Percentiles rank a stretch among this genome's conserved stretches.
Evolutionary conservation across 768 basidiomycete genomes (phyloP).

Genomic region (Hirschioporus abietinus): DNA sequence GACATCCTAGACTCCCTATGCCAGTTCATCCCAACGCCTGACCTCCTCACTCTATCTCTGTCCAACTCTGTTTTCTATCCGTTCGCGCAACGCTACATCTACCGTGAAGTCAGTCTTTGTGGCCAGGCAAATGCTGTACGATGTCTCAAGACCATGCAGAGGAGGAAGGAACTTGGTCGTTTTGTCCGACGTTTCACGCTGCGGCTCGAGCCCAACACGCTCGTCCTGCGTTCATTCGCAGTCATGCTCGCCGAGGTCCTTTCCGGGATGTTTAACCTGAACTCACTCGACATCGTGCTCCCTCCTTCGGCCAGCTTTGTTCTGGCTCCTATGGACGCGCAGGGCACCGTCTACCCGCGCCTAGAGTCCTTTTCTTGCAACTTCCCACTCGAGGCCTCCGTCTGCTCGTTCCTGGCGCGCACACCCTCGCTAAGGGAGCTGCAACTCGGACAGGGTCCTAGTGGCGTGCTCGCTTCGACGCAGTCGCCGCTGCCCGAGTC

Average conservation of each 20-base stretch:
- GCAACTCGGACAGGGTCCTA: conserved; percentile 41
- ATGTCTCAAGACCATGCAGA: conserved; percentile 51
- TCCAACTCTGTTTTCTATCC: conserved; percentile 36
- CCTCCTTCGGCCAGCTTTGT: conserved; percentile 45
- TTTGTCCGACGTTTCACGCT: conserved; percentile 60
- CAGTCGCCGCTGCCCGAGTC: conserved; percentile 23
- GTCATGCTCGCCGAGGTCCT: conserved; percentile 46
- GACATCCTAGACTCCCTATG: conserved; percentile 59
- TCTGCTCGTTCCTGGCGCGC: conserved; percentile 53
- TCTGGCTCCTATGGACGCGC: conserved; percentile 28
- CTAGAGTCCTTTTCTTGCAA: conserved; percentile 55
- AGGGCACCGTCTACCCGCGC: conserved; percentile 32
- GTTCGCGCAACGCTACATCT: conserved; percentile 58
- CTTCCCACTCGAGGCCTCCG: conserved; percentile 53
- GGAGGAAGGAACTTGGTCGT: conserved; percentile 49
- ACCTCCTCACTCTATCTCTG: conserved; percentile 47
- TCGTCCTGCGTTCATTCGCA: conserved; percentile 44
- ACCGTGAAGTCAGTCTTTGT: conserved; percentile 49
- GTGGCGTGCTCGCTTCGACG: conserved; percentile 12
- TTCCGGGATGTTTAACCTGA: conserved; percentile 54
- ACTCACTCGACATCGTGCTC: conserved; percentile 50
- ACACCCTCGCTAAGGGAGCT: conserved; percentile 52
- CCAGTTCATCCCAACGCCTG: conserved; percentile 27
- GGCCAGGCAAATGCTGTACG: conserved; percentile 37
- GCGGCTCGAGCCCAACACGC: conserved; percentile 36